phyloP scores from a whole-genome alignment of 2,329 filamentous ascomycete genomes.

The Aureobasidium lini region DNA sequence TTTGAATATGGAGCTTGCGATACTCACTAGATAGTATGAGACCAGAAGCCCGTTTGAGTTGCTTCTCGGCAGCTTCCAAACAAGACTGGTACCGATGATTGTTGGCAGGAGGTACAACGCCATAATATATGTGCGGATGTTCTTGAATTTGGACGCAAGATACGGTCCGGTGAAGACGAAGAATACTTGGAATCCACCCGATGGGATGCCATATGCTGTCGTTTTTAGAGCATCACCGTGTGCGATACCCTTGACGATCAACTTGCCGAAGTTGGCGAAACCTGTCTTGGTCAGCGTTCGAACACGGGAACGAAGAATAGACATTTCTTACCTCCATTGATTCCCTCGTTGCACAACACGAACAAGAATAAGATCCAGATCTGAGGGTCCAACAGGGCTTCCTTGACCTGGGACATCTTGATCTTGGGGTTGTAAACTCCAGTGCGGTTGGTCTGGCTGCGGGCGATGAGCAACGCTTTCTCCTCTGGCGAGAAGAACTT shows the following conservation, averaged over 20 bases:
- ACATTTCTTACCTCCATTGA: constrained; percentile 39
- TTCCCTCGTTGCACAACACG: constrained; percentile 45
- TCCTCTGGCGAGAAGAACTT: constrained; percentile 57
- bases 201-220: constrained; percentile 47
- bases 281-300: background rate
- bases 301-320: background rate
- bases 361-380: constrained; percentile 30
- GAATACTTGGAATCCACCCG: constrained; percentile 47
- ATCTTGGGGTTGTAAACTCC: constrained; percentile 42
- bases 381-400: constrained; percentile 58
- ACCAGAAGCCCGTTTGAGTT: constrained; percentile 43
- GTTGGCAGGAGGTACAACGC: constrained; percentile 45
- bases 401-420: constrained; percentile 46
- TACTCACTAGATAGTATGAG: constrained; percentile 43
- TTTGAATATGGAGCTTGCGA: too few relatives aligned
- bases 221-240: constrained; percentile 37
- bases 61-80: constrained; percentile 42
- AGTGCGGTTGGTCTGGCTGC: constrained; percentile 38
- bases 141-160: constrained; percentile 44
- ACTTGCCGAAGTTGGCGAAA: constrained; percentile 48
- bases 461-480: constrained; percentile 40
- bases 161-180: constrained; percentile 48
- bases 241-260: constrained; percentile 47
- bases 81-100: constrained; percentile 40
- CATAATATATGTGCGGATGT: constrained; percentile 48